phyloP scores from a whole-genome alignment of 2,329 filamentous ascomycete species.

The Trichoderma sp. region DNA sequence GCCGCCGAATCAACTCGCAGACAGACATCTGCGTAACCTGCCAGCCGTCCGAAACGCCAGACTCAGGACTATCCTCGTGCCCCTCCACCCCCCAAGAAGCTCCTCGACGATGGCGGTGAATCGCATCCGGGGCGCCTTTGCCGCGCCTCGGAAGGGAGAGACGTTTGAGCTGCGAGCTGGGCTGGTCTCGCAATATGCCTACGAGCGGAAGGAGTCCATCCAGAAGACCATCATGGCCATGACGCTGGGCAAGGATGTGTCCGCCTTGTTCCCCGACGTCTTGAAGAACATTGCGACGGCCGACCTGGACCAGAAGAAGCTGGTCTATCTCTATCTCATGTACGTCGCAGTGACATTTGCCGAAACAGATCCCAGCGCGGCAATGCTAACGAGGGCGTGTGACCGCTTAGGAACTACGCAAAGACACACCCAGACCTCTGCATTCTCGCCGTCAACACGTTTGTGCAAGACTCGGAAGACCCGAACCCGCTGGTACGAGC shows the following conservation, averaged over 20 bases:
- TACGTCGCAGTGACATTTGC: constrained; percentile 41
- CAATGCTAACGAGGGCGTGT: neutral
- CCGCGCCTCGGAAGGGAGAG: constrained; percentile 91
- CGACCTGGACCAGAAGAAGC: constrained; percentile 98
- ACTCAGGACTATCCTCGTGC: constrained; percentile 23
- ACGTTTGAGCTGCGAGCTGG: constrained; percentile 96
- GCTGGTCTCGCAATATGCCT: constrained; percentile 97
- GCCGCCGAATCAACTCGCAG: neutral
- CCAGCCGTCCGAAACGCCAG: neutral
- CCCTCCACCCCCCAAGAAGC: constrained; percentile 25
- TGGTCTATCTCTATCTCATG: constrained; percentile 98
- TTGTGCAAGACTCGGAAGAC: constrained; percentile 98
- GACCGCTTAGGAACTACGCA: constrained; percentile 79
- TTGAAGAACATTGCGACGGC: constrained; percentile 96
- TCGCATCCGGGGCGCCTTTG: constrained; percentile 90
- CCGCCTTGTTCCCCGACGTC: constrained; percentile 92
- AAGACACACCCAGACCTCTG: constrained; percentile 98
- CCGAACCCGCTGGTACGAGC: constrained; percentile 94
- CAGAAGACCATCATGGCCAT: constrained; percentile 99
- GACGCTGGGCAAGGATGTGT: constrained; percentile 98
- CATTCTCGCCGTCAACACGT: constrained; percentile 98
- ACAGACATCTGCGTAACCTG: neutral
- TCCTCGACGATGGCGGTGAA: constrained; percentile 78
- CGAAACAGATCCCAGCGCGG: neutral
- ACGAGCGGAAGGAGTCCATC: constrained; percentile 97